phyloP scores from a whole-genome alignment of 805 yeast genomes.

The Lipomyces orientalis region DNA sequence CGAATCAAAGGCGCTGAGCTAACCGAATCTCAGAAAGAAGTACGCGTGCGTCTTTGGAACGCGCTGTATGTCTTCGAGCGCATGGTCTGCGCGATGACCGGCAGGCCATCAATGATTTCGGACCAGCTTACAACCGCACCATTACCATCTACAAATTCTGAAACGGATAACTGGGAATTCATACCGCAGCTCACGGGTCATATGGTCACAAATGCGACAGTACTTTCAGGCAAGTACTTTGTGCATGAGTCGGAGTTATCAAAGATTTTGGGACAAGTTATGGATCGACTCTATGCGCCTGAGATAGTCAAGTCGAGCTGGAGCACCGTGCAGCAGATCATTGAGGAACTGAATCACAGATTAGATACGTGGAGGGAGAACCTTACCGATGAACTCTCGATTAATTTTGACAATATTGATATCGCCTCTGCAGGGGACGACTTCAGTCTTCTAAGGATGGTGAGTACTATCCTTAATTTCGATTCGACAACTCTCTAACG shows the following conservation, averaged over 20 bases:
- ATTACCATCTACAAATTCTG: slow-evolving; percentile 23
- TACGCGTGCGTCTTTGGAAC: slow-evolving; percentile 27
- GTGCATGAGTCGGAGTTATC: slow-evolving; percentile 17
- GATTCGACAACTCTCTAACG: neutral
- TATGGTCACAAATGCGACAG: slow-evolving; percentile 6
- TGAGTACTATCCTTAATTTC: neutral
- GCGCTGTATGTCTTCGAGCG: slow-evolving; percentile 31
- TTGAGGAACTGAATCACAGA: slow-evolving; percentile 18
- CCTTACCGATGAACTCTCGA: slow-evolving; percentile 11
- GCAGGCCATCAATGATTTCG: slow-evolving; percentile 29
- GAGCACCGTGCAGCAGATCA: slow-evolving; percentile 15
- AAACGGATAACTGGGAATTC: slow-evolving; percentile 26
- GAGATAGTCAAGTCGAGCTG: slow-evolving; percentile 20
- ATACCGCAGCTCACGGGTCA: slow-evolving; percentile 13
- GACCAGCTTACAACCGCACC: slow-evolving; percentile 23
- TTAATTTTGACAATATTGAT: slow-evolving; percentile 1
- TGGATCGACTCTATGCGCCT: slow-evolving; percentile 28
- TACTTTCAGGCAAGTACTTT: slow-evolving; percentile 16
- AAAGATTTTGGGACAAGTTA: slow-evolving; percentile 22
- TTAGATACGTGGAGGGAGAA: slow-evolving; percentile 21
- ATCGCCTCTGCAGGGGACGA: slow-evolving; percentile 9
- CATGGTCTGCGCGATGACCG: slow-evolving; percentile 24
- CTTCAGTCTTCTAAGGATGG: slow-evolving; percentile 20
- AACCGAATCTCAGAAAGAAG: slow-evolving; percentile 28
- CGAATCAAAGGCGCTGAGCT: slow-evolving; percentile 16